A percentile compares a stretch with the other conserved stretches of the same genome.
phyloP scores from a whole-genome alignment of 176 grass and related monocot species.

The Tillandsia leiboldiana region DNA sequence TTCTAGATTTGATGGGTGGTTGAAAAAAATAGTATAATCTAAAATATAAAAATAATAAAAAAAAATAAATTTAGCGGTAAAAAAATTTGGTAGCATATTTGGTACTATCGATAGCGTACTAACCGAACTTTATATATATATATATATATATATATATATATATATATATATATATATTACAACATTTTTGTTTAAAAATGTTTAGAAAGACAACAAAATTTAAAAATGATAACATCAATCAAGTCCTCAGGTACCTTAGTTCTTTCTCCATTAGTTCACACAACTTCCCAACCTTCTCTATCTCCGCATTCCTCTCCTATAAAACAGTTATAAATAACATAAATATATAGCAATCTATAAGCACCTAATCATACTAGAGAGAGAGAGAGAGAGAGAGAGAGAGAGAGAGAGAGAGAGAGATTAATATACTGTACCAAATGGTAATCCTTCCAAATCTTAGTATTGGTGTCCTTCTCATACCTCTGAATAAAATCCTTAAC shows the following conservation, averaged over 20 bases:
- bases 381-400: too few relatives aligned
- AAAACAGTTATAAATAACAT: not conserved
- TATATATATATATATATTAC: not conserved
- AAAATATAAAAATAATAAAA: too few relatives aligned
- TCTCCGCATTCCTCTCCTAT: conserved; percentile 69
- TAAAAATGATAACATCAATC: too few relatives aligned
- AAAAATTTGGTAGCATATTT: too few relatives aligned
- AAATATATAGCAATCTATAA: not conserved
- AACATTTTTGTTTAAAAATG: not conserved
- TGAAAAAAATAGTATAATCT: too few relatives aligned
- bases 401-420: not conserved
- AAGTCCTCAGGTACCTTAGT: conserved; percentile 33
- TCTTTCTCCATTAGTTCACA: conserved; percentile 77
- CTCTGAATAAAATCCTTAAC: conserved; percentile 62
- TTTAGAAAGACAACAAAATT: not conserved
- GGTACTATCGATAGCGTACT: too few relatives aligned
- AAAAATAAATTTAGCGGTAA: too few relatives aligned
- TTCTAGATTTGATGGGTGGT: too few relatives aligned
- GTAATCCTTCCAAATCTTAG: conserved; percentile 56
- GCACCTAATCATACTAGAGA: not conserved
- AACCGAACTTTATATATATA: too few relatives aligned
- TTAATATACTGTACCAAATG: conserved; percentile 37
- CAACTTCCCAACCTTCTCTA: conserved; percentile 58
- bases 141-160: too few relatives aligned
- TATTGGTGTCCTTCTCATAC: conserved; percentile 76